Evolutionary conservation across 2,329 filamentous ascomycete species (phyloP), one percentile per base, ranked within the genome.

Genomic region (Alternaria longipes): DNA sequence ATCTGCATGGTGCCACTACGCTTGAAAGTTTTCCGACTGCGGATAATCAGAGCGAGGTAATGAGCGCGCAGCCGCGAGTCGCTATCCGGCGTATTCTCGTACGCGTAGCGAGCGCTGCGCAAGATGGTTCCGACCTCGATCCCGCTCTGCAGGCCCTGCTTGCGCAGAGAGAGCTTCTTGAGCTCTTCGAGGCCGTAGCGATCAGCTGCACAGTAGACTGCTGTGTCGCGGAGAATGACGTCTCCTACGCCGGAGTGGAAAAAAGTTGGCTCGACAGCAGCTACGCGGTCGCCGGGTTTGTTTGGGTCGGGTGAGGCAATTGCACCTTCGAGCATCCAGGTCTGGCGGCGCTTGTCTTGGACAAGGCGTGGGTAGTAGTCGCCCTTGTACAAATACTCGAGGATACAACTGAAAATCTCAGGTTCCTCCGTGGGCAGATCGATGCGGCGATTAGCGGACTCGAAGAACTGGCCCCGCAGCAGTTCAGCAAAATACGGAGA

Each of bases 1-100:
- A 91, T 90, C 87, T 97, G 94, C 93, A 97, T 97, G 81, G 94
- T 97, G 82, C 94, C 94, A 84, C 93, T 97, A 83, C 91, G 90
- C 90, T 97, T 97, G 82, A 98, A 97, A 76, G 93, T 97, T 85
- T 93, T 93, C 81, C 94, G 92, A 86, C 92, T 94, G 84, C 94
- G 91, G 85, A 97, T 97, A 82, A 97, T 97, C 82, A 97, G 88
- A 79, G 94, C 93, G 80, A 98, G 90, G 86, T 97, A 97, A 85
- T 97, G 93, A 85, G 94, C 94, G 84, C 94, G 93, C 81, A 98
- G 89, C 76, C 90, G 89, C 78, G 91, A 94, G 84, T 98, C 94
- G 74, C 89, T 91, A 84, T 97, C 92, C 71, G 94, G 93, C 75
- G 94, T 97, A 85, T 97, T 90, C 78, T 92, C 91, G 83, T 98